These are phyloP conservation scores for Lanzia echinophila DNA, from an alignment of 2,329 filamentous ascomycete genomes.

Conservation along the genomic window DNA sequence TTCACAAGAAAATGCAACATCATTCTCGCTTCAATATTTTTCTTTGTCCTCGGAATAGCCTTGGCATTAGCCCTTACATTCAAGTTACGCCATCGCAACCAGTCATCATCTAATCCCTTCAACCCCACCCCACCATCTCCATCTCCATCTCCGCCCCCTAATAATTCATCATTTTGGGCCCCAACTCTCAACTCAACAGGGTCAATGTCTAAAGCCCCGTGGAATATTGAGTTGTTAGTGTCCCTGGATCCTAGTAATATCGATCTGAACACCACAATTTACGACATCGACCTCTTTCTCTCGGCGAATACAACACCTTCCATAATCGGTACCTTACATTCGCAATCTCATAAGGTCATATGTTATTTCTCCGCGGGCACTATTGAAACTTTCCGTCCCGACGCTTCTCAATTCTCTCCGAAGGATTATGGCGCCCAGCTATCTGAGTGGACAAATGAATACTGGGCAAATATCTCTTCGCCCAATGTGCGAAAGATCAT, in stretches of 20 bases:
- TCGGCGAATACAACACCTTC: conserved; percentile 37
- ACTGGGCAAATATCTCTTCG: conserved; percentile 56
- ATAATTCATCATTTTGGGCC: conserved; percentile 5
- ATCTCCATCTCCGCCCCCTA: neutral
- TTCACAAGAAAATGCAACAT: conserved; percentile 11
- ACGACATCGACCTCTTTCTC: conserved; percentile 34
- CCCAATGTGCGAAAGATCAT: conserved; percentile 56
- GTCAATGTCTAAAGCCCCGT: conserved; percentile 5
- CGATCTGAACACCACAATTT: conserved; percentile 21
- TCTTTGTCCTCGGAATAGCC: conserved; percentile 5
- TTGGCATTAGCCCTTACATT: conserved; percentile 5
- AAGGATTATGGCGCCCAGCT: conserved; percentile 50
- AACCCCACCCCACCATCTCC: neutral
- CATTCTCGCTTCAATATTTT: conserved; percentile 4
- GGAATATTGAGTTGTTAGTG: conserved; percentile 11
- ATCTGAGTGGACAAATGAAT: conserved; percentile 59
- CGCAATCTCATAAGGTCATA: conserved; percentile 52
- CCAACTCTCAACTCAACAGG: conserved; percentile 3
- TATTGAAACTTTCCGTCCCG: conserved; percentile 56
- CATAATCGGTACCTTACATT: conserved; percentile 42
- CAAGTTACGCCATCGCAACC: neutral
- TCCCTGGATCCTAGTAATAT: conserved; percentile 11
- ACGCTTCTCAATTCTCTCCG: conserved; percentile 44
- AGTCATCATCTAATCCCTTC: neutral
- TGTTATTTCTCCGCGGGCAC: conserved; percentile 71